Evolutionary conservation across 768 basidiomycete genomes (phyloP), one percentile per base, ranked within the genome.

Genomic region (Rhodocollybia butyracea): DNA sequence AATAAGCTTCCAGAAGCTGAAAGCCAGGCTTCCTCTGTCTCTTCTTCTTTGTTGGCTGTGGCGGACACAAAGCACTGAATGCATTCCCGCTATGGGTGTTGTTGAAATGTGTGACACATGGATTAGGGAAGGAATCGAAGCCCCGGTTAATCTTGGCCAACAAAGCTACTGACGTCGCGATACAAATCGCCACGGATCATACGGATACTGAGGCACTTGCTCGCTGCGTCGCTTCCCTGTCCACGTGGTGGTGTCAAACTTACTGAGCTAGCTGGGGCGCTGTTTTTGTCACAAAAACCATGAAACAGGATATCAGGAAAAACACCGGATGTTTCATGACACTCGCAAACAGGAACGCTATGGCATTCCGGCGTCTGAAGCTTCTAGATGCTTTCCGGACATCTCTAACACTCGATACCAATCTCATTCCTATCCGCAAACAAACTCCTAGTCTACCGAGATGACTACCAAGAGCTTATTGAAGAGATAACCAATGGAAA

Each of bases 231-330:
- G 17, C 7, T 8, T 36, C 34, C n/a, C 17, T 36, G 34, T 36
- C 8, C 7, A 8, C 34, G 17, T 36, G 34, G 34, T 36, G 34
- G 34, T 17, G 17, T 17, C 7, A 36, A 36, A 55, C 53, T 61
- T 13, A 31, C 54, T 2, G 34, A 39, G 2, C 58, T 62, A 3
- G 39, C 61, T 2, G 66, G 66, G 2, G 55, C 51, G 0, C 40
- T 68, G 19, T 61, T 64, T n/a, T 46, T 31, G 57, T 29, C 56
- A 68, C 57, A 65, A 64, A 57, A 61, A 64, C 30, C 59, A 63
- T 47, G 66, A 59, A 46, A 64, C 61, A 31, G 68, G 67, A 42
- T 54, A 60, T 40, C 61, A 63, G 40, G 57, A 60, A 30, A 43
- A 34, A 3, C 46, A 43, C 12, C 38, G 56, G 3, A 43, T 48